Conservation (phyloP, 2,329 filamentous ascomycete species). For the Alternaria gansuensis region DNA sequence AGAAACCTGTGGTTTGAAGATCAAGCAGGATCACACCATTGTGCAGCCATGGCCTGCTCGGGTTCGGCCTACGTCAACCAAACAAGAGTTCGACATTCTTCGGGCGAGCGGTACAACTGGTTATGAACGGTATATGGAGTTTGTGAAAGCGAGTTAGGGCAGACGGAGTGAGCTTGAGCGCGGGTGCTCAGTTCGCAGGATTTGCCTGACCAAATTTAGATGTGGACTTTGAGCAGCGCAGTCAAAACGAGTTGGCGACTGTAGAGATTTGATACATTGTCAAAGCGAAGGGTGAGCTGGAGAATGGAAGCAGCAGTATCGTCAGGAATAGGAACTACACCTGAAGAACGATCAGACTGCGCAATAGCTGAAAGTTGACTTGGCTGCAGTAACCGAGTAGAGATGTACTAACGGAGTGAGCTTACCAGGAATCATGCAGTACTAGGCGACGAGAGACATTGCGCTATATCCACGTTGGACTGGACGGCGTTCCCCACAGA, state of each 20-base stretch:
- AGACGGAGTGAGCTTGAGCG: not conserved
- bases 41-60: not conserved
- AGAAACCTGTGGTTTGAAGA: not conserved
- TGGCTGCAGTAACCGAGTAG: not conserved
- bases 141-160: not conserved
- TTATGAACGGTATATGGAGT: conserved; percentile 1
- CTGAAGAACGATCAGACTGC: no score
- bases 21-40: conserved; percentile 1
- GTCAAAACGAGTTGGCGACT: not conserved
- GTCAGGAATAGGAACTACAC: no score
- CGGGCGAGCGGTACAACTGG: not conserved
- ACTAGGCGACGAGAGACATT: not conserved
- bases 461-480: not conserved
- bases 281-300: no score
- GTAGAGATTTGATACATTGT: no score
- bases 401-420: not conserved
- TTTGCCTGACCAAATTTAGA: not conserved
- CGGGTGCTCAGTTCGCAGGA: not conserved
- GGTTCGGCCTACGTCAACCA: not conserved
- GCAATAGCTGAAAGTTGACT: no score
- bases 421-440: not conserved
- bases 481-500: not conserved
- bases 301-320: no score
- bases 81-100: not conserved
- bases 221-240: not conserved